Evolutionary conservation across 73 alveolate genomes (phyloP).

Genomic region (Paramecium tetraurelia): DNA sequence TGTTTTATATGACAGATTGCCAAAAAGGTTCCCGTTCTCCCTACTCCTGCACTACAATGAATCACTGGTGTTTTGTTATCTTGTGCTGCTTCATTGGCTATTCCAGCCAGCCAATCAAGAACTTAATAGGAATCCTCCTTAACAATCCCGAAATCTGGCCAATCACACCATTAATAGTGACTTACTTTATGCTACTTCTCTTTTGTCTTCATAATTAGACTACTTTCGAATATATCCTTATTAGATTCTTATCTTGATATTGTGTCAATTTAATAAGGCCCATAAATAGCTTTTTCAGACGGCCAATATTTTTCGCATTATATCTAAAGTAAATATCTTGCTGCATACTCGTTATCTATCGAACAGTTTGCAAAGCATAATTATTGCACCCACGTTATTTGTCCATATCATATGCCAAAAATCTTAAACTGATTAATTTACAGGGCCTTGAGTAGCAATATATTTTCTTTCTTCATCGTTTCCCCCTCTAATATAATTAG

Average conservation of each 20-base stretch:
- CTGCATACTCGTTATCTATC: constrained; percentile 56
- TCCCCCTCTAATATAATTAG: background rate
- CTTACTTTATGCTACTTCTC: constrained; percentile 48
- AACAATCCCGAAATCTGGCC: constrained; percentile 93
- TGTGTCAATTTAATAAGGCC: background rate
- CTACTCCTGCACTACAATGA: constrained; percentile 94
- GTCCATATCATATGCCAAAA: constrained; percentile 90
- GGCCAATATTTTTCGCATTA: constrained; percentile 90
- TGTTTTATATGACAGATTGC: constrained; percentile 64
- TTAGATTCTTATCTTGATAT: background rate
- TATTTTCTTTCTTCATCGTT: constrained; percentile 58
- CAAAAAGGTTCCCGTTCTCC: constrained; percentile 90
- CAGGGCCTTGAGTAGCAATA: constrained; percentile 91
- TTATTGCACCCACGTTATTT: constrained; percentile 70
- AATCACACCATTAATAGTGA: constrained; percentile 74
- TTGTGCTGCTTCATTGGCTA: background rate
- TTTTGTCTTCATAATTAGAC: background rate
- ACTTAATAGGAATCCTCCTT: constrained; percentile 62
- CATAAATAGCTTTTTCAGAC: constrained; percentile 37
- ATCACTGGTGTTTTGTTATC: constrained; percentile 66
- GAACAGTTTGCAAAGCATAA: constrained; percentile 78
- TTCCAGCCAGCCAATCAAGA: constrained; percentile 66
- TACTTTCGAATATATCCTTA: background rate
- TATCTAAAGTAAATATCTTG: background rate
- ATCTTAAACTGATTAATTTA: constrained; percentile 69